phyloP scores from a whole-genome alignment of 768 basidiomycete species.

The Hypholoma sublateritium region DNA sequence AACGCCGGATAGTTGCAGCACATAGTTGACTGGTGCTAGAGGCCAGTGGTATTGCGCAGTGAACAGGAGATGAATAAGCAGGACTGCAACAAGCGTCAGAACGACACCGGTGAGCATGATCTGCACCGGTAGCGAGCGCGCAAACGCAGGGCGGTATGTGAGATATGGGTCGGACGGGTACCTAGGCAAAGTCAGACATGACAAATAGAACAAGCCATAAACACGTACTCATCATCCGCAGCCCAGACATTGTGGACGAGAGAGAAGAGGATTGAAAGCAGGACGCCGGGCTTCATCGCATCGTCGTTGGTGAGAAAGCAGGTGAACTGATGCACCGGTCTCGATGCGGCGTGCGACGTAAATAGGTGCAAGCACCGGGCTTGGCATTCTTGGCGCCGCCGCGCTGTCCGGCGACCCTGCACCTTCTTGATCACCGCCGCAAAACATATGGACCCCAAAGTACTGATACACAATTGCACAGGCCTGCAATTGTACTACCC shows the following conservation, averaged over 20 bases:
- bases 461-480: no score
- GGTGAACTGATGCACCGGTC: not conserved
- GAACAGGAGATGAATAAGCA: constrained; percentile 91
- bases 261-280: not conserved
- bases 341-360: not conserved
- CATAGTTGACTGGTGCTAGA: constrained; percentile 89
- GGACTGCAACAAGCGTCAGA: constrained; percentile 78
- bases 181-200: not conserved
- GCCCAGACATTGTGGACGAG: not conserved
- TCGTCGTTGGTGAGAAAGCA: not conserved
- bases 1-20: constrained; percentile 85
- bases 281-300: not conserved
- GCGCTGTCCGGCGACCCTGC: not conserved
- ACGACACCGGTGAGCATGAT: constrained; percentile 84
- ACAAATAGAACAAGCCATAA: no score
- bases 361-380: constrained; percentile 1
- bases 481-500: no score
- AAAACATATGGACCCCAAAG: no score
- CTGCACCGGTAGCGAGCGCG: constrained; percentile 88
- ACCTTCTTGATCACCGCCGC: not conserved
- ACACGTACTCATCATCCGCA: not conserved
- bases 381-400: not conserved
- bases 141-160: constrained; percentile 73
- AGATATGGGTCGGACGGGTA: constrained; percentile 70
- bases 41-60: constrained; percentile 97